phyloP scores from a whole-genome alignment of 2,329 filamentous ascomycete species.

The Aspergillus cejpii region DNA sequence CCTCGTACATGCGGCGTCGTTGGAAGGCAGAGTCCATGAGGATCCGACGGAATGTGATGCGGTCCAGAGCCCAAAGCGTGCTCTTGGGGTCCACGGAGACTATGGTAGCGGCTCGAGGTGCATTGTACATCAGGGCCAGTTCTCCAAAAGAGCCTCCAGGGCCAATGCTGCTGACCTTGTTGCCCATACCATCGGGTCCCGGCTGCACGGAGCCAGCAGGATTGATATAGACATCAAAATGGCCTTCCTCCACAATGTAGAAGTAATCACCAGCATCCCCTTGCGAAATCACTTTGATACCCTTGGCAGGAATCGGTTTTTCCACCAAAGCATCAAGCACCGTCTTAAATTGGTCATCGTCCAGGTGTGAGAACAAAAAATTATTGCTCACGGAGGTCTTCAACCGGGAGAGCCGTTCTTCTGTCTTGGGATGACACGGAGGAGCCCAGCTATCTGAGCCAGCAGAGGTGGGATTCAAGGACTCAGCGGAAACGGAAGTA shows the following conservation, averaged over 20 bases:
- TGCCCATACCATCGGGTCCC: conserved; percentile 73
- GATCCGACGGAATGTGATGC: conserved; percentile 93
- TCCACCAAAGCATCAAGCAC: conserved; percentile 88
- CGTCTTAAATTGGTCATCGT: conserved; percentile 83
- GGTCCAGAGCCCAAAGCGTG: conserved; percentile 89
- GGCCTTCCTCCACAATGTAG: conserved; percentile 88
- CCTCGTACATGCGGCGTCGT: conserved; percentile 92
- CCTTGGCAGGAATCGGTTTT: conserved; percentile 90
- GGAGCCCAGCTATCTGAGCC: conserved; percentile 85
- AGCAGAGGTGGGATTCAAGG: conserved; percentile 78
- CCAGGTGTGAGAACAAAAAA: conserved; percentile 88
- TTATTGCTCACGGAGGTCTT: conserved; percentile 77
- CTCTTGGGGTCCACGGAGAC: conserved; percentile 71
- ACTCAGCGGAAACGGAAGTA: conserved; percentile 95
- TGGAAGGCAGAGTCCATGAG: conserved; percentile 98
- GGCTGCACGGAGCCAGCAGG: conserved; percentile 66
- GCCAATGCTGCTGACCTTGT: conserved; percentile 72
- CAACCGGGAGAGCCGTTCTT: conserved; percentile 72
- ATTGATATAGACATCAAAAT: conserved; percentile 89
- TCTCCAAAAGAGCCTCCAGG: conserved; percentile 93
- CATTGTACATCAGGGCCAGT: conserved; percentile 96
- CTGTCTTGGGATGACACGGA: conserved; percentile 73
- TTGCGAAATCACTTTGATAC: conserved; percentile 84
- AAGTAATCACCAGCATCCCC: conserved; percentile 96
- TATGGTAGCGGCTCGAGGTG: conserved; percentile 89